These are phyloP conservation scores for Phaeosphaeriaceae sp. DNA, from an alignment of 2,329 filamentous ascomycete genomes.

Conservation along the genomic window DNA sequence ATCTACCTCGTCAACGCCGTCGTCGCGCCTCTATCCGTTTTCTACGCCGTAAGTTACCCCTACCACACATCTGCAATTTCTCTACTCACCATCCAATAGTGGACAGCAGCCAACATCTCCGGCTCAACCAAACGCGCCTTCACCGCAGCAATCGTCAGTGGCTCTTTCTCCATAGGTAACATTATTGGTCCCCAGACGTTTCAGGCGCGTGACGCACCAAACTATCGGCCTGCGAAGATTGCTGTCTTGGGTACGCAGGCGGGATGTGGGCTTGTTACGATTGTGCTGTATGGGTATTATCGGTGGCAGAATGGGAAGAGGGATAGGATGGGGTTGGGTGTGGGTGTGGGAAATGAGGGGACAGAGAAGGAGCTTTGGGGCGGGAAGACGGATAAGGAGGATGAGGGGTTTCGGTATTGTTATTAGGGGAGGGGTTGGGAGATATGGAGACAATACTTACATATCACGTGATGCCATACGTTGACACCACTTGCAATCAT, in stretches of 20 bases:
- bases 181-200: slow-evolving; percentile 42
- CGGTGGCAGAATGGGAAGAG: slow-evolving; percentile 18
- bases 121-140: slow-evolving; percentile 48
- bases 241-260: slow-evolving; percentile 44
- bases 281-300: slow-evolving; percentile 19
- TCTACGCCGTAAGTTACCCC: slow-evolving; percentile 12
- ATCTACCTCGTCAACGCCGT: slow-evolving; percentile 29
- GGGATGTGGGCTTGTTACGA: slow-evolving; percentile 29
- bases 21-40: slow-evolving; percentile 20
- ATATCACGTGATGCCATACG: neutral
- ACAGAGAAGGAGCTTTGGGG: slow-evolving; percentile 5
- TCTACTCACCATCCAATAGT: slow-evolving; percentile 2
- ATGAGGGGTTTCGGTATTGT: slow-evolving; percentile 4
- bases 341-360: neutral
- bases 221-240: slow-evolving; percentile 50
- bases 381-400: slow-evolving; percentile 2
- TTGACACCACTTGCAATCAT: no score
- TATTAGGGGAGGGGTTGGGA: slow-evolving; percentile 15
- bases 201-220: slow-evolving; percentile 18
- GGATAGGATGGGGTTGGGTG: neutral
- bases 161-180: slow-evolving; percentile 44
- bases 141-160: slow-evolving; percentile 39
- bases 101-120: slow-evolving; percentile 23
- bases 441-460: neutral
- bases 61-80: neutral